Base-by-base conservation (phyloP, 495 filamentous ascomycete genomes). In the Xylaria cubensis region DNA sequence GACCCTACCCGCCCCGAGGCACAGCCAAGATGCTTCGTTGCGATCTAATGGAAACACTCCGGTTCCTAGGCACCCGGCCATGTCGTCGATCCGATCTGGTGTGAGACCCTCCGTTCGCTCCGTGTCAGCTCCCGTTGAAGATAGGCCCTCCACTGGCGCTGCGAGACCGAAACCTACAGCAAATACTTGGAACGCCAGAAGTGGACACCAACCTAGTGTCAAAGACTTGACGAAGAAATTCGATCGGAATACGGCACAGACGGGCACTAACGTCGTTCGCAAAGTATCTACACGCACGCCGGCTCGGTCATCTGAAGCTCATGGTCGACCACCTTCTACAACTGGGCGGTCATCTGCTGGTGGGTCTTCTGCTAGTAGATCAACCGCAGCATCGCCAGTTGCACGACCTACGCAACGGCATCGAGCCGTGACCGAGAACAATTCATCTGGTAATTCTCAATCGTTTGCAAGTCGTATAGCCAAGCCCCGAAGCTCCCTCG, bases 221-320 rank as follows among this genome's bases (percentile, higher is more conserved):
- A 87, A 85, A 76, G 86, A 89, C 75, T 77, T 88, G 53, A 84
- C 84, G 74, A 86, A 84, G 74, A 85, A 81, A 63, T 89, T 89
- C 72, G 86, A 89, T 76, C 82, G 83, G 69, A 81, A 72, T 67
- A 71, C 72, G 71, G 67, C 74, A 63, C 75, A 75, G 66, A 42
- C 73, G 36, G 73, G 68, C 58, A 76, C 65, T 67, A 68, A 70
- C 63, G 62, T 78, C 36, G 32, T 68, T 42, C 80, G 79, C 58
- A 86, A 83, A 77, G 53, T 76, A 24, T 44, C 74, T 51, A 59
- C 80, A 68, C 81, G 78, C 67, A 75, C 79, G 64, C 70, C 69
- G 71, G 69, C 77, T 71, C 81, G 81, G 51, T 48, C 72, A n/a
- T 74, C 82, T 58, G 74, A 69, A 56, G 66, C 79, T 41, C 74